Percentiles rank a stretch among this genome's conserved stretches.
Conservation (phyloP, 805 yeast species). For the Candida ovalis region DNA sequence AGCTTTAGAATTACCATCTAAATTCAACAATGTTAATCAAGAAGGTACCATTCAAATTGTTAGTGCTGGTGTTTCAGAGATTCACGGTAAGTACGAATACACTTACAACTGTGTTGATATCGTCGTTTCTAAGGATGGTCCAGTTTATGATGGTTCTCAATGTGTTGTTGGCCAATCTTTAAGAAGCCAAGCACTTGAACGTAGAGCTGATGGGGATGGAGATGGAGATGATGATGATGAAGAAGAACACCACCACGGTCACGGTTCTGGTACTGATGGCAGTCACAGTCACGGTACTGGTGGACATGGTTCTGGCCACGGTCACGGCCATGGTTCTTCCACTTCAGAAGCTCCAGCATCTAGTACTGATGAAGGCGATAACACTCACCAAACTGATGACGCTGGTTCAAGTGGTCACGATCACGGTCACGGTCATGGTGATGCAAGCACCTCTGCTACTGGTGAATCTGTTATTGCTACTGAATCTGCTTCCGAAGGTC, state of each 20-base stretch:
- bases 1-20: constrained; percentile 23
- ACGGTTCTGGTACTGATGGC: too few relatives aligned
- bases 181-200: too few relatives aligned
- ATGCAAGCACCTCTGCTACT: neutral
- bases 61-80: constrained; percentile 17
- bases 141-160: constrained; percentile 23
- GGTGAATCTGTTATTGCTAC: neutral
- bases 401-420: neutral
- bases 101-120: constrained; percentile 32
- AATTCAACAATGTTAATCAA: constrained; percentile 17
- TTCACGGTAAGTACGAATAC: constrained; percentile 17
- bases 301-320: neutral
- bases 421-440: neutral
- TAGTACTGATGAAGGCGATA: too few relatives aligned
- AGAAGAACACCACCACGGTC: too few relatives aligned
- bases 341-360: too few relatives aligned
- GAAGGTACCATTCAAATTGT: constrained; percentile 30
- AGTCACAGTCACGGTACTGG: too few relatives aligned
- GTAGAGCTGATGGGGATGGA: constrained; percentile 7
- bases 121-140: constrained; percentile 24
- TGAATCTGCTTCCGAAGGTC: too few relatives aligned
- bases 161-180: too few relatives aligned
- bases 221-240: too few relatives aligned
- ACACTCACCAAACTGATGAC: too few relatives aligned
- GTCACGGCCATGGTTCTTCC: neutral